A percentile compares a stretch with the other conserved stretches of the same genome.
phyloP scores from a whole-genome alignment of 2,329 filamentous ascomycete species.

The Clarireedia paspali region DNA sequence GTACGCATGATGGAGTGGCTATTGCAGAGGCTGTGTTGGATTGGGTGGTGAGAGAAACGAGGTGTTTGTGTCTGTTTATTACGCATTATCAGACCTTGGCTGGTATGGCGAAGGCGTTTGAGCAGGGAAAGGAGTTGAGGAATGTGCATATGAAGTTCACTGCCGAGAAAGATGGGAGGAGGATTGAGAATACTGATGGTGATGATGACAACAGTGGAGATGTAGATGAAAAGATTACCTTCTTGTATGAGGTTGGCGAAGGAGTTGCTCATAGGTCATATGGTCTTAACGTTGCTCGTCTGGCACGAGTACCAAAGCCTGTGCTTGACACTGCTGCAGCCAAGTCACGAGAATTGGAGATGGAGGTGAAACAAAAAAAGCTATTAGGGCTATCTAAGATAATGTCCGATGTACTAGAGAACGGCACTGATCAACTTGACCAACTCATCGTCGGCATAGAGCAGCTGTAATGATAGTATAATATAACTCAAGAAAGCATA shows the following conservation, averaged over 20 bases:
- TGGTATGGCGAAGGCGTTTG: constrained; percentile 60
- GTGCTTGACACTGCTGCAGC: constrained; percentile 72
- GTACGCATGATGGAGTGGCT: constrained; percentile 90
- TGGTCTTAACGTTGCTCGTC: constrained; percentile 82
- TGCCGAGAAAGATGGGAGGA: constrained; percentile 21
- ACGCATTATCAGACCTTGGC: constrained; percentile 92
- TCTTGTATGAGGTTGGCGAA: constrained; percentile 85
- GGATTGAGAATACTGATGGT: constrained; percentile 37
- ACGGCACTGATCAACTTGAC: constrained; percentile 18
- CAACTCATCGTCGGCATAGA: constrained; percentile 39
- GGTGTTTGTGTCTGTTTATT: constrained; percentile 85
- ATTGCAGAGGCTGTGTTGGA: constrained; percentile 90
- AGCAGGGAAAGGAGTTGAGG: constrained; percentile 51
- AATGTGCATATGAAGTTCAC: constrained; percentile 96
- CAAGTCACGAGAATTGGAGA: constrained; percentile 76
- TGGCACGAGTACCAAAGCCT: constrained; percentile 71
- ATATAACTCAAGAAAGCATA: constrained; percentile 15
- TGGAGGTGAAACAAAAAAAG: constrained; percentile 56
- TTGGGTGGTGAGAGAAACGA: constrained; percentile 66
- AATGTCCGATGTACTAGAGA: constrained; percentile 21
- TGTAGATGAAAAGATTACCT: constrained; percentile 75
- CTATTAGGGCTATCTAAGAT: constrained; percentile 33
- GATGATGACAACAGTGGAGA: constrained; percentile 21
- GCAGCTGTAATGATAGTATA: constrained; percentile 39
- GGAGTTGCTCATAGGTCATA: constrained; percentile 92